phyloP scores from a whole-genome alignment of 2,329 filamentous ascomycete genomes.

The Ramularia collo-cygni region DNA sequence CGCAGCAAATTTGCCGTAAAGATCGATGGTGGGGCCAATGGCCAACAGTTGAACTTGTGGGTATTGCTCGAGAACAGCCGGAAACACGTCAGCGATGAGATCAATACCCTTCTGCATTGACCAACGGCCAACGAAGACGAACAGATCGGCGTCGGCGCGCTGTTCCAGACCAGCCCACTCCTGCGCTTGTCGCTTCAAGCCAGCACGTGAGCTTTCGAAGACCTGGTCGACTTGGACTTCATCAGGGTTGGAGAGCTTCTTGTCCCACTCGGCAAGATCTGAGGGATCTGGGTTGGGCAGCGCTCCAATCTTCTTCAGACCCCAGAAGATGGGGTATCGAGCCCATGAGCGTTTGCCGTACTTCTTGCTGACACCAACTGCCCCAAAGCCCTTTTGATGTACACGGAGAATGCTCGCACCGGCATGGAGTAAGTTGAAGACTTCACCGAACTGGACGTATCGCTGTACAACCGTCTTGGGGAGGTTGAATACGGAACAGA shows the following conservation, averaged over 20 bases:
- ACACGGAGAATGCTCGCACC: conserved; percentile 59
- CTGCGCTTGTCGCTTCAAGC: conserved; percentile 55
- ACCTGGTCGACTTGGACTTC: conserved; percentile 48
- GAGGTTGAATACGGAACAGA: conserved; percentile 59
- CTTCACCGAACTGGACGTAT: conserved; percentile 62
- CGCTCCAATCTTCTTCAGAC: conserved; percentile 54
- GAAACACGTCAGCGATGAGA: conserved; percentile 61
- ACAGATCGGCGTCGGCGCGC: conserved; percentile 55
- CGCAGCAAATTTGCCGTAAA: conserved; percentile 62
- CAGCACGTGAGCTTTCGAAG: conserved; percentile 48
- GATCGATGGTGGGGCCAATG: conserved; percentile 59
- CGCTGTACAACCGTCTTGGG: conserved; percentile 49
- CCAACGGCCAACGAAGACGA: conserved; percentile 65
- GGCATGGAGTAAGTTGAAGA: conserved; percentile 63
- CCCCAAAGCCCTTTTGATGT: conserved; percentile 61
- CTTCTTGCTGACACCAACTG: conserved; percentile 61
- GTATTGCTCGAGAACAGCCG: conserved; percentile 54
- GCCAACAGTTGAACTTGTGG: conserved; percentile 56
- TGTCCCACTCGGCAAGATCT: conserved; percentile 56
- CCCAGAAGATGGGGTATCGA: conserved; percentile 64
- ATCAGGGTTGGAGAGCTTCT: conserved; percentile 44
- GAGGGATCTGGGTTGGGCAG: conserved; percentile 61
- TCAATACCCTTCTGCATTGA: conserved; percentile 64
- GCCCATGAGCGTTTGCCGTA: conserved; percentile 61
- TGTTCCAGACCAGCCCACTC: conserved; percentile 60